Conservation (phyloP, 1,284 basidiomycete species). For the Schizophyllum commune region DNA sequence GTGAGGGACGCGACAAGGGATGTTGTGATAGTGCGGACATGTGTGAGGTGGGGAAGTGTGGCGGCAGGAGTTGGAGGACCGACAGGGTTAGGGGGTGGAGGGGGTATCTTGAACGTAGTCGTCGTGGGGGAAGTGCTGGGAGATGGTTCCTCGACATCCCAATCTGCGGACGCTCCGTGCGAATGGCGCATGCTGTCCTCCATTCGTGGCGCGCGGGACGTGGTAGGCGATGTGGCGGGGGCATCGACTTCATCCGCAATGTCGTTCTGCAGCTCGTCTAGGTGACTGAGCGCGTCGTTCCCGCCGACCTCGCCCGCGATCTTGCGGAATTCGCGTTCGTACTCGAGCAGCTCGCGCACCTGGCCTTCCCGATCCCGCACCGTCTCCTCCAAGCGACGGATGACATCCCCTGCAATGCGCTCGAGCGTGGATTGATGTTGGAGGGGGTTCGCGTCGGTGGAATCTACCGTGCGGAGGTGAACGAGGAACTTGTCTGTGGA, state of each 20-base stretch:
- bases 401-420: constrained; percentile 64
- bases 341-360: constrained; percentile 65
- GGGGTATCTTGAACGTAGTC: constrained; percentile 20
- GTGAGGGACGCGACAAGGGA: constrained; percentile 68
- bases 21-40: constrained; percentile 63
- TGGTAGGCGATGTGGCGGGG: constrained; percentile 24
- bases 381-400: constrained; percentile 66
- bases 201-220: constrained; percentile 16
- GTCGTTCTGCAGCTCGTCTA: constrained; percentile 46
- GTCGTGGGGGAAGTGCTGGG: constrained; percentile 41
- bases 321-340: constrained; percentile 70
- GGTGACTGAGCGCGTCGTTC: constrained; percentile 56
- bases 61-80: constrained; percentile 47
- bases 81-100: constrained; percentile 29
- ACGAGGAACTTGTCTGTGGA: constrained; percentile 70
- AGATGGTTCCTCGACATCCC: constrained; percentile 34
- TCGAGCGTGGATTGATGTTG: constrained; percentile 51
- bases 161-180: constrained; percentile 36
- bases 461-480: constrained; percentile 62
- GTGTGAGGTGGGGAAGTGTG: constrained; percentile 53
- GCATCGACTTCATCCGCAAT: constrained; percentile 16
- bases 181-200: constrained; percentile 11
- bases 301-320: constrained; percentile 72
- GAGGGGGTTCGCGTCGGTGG: constrained; percentile 23
- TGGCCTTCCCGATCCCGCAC: constrained; percentile 70